phyloP scores from a whole-genome alignment of 805 yeast species.

The Isabelozyma pseudorhagii region DNA sequence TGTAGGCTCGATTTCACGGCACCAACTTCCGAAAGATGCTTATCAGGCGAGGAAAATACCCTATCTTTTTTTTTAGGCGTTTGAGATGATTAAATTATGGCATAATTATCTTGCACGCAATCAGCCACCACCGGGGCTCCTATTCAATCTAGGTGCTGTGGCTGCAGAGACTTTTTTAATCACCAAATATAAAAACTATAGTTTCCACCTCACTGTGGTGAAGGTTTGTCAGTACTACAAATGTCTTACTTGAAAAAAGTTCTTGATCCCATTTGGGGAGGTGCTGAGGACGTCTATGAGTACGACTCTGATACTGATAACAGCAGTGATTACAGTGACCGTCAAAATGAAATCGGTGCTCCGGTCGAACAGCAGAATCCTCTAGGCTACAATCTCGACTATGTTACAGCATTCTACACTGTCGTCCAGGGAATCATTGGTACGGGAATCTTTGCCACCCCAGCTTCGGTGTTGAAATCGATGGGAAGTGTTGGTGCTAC shows the following conservation, averaged over 20 bases:
- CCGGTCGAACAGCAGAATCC: constrained; percentile 40
- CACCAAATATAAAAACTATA: too few species aligned
- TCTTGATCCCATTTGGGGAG: constrained; percentile 5
- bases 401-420: constrained; percentile 55
- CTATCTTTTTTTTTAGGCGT: too few species aligned
- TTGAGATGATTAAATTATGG: too few species aligned
- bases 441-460: constrained; percentile 74
- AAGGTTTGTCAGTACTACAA: background rate
- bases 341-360: constrained; percentile 28
- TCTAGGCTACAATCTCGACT: constrained; percentile 43
- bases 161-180: too few species aligned
- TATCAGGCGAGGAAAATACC: too few species aligned
- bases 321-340: constrained; percentile 12
- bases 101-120: too few species aligned
- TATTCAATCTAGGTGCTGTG: too few species aligned
- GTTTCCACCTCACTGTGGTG: too few species aligned
- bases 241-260: background rate
- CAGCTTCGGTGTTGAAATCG: constrained; percentile 53
- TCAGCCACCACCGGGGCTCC: too few species aligned
- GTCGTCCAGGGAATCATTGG: constrained; percentile 71
- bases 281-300: constrained; percentile 2
- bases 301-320: constrained; percentile 1
- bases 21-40: too few species aligned
- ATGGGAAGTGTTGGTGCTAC: constrained; percentile 44
- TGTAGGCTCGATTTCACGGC: too few species aligned